These are phyloP conservation scores for Lepiota venenata DNA, from an alignment of 768 basidiomycete species.

Conservation along the genomic window DNA sequence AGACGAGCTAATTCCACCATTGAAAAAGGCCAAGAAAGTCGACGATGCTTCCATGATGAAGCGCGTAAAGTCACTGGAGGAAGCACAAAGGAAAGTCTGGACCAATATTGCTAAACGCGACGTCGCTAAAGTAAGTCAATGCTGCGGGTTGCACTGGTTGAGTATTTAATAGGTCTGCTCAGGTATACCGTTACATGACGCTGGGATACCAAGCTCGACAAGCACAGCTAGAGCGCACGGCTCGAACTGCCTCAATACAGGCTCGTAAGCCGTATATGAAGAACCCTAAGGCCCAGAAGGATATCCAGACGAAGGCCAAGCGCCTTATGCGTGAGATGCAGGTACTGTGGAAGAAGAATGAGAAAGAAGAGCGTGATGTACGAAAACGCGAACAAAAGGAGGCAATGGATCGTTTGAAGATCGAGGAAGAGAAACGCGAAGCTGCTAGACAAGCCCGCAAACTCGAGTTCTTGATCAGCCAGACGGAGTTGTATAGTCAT, in stretches of 20 bases:
- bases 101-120: constrained; percentile 83
- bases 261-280: constrained; percentile 73
- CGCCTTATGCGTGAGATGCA: constrained; percentile 95
- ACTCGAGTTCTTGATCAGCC: constrained; percentile 97
- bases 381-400: constrained; percentile 95
- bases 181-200: constrained; percentile 82
- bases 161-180: neutral
- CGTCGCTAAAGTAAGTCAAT: constrained; percentile 64
- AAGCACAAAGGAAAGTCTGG: constrained; percentile 88
- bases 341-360: constrained; percentile 97
- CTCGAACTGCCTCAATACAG: constrained; percentile 71
- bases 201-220: constrained; percentile 64
- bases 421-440: constrained; percentile 93
- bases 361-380: constrained; percentile 92
- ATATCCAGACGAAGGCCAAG: constrained; percentile 80
- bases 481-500: constrained; percentile 98
- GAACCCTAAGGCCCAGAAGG: constrained; percentile 77
- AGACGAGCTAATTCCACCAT: constrained; percentile 63
- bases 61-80: constrained; percentile 74
- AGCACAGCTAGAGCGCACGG: constrained; percentile 71
- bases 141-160: neutral
- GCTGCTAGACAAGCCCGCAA: constrained; percentile 92
- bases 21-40: constrained; percentile 75
- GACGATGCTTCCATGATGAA: constrained; percentile 72
- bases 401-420: constrained; percentile 79